phyloP scores from a whole-genome alignment of 106 monocot species.

The Triglochin maritima region DNA sequence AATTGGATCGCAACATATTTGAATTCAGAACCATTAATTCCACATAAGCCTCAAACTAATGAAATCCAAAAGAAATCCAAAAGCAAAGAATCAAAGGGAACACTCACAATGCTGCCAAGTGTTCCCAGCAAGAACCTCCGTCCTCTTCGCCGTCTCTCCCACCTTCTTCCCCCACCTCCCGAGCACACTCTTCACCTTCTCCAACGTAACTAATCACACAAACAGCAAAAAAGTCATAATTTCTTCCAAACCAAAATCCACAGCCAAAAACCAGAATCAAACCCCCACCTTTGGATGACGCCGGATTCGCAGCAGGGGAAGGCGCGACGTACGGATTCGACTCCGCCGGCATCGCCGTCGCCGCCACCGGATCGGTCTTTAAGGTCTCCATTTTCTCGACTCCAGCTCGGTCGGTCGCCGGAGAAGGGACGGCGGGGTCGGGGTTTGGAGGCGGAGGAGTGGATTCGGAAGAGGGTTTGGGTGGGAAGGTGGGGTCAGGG shows the following conservation, averaged over 20 bases:
- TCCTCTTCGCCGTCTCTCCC: constrained; percentile 30
- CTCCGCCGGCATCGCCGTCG: constrained; percentile 8
- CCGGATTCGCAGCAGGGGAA: constrained; percentile 2
- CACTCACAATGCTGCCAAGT: constrained; percentile 61
- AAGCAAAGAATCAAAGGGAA: neutral
- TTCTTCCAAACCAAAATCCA: no score
- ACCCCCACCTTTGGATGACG: constrained; percentile 12
- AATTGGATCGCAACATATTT: neutral
- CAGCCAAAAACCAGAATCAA: neutral
- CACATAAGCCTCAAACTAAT: neutral
- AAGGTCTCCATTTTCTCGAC: no score
- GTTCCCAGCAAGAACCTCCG: constrained; percentile 42
- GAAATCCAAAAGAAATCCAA: neutral
- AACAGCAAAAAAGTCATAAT: neutral
- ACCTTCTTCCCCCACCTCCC: constrained; percentile 35
- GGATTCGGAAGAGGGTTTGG: no score
- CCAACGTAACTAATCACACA: constrained; percentile 26
- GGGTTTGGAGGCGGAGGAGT: no score
- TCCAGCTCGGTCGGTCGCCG: no score
- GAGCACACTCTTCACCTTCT: constrained; percentile 22
- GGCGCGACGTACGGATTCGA: constrained; percentile 33
- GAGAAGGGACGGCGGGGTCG: no score
- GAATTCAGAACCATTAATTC: neutral
- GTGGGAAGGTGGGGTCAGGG: no score
- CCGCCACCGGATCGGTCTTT: neutral